phyloP scores from a whole-genome alignment of 2,329 filamentous ascomycete species.

The Hirsutella thompsonii region DNA sequence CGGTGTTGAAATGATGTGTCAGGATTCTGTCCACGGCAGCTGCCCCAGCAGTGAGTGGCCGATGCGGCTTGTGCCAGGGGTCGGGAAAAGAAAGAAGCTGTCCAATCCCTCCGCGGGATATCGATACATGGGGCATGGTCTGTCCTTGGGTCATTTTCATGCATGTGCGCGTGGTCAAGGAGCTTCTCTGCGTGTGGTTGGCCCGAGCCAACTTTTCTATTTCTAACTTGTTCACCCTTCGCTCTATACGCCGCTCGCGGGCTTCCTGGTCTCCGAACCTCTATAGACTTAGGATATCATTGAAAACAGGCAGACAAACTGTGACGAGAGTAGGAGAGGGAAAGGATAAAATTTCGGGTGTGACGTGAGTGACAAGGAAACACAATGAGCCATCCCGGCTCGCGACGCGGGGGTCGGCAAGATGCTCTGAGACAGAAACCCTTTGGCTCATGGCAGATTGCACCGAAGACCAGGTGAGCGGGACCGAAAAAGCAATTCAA shows the following conservation, averaged over 20 bases:
- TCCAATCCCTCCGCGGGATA: too few relatives aligned
- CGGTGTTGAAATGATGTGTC: too few relatives aligned
- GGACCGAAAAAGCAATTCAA: not conserved
- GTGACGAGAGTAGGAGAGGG: too few relatives aligned
- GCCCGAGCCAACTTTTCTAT: not conserved
- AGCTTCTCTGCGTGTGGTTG: not conserved
- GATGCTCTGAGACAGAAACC: not conserved
- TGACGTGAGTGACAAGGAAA: too few relatives aligned
- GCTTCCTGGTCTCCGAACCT: not conserved
- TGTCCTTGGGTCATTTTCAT: not conserved
- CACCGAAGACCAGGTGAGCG: not conserved
- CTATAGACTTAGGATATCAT: not conserved
- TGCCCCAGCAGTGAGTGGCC: too few relatives aligned
- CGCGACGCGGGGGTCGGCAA: not conserved
- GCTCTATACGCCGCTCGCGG: not conserved
- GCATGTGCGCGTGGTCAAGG: not conserved
- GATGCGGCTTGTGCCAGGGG: too few relatives aligned
- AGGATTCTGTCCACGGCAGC: too few relatives aligned
- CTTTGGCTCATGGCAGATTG: not conserved
- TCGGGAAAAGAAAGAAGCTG: too few relatives aligned
- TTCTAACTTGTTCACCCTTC: not conserved
- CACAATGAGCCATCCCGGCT: not conserved
- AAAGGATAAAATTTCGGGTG: too few relatives aligned
- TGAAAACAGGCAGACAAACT: too few relatives aligned
- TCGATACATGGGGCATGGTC: not conserved